Conservation (phyloP, 1,284 basidiomycete genomes). For the Trichosporon sp. region DNA sequence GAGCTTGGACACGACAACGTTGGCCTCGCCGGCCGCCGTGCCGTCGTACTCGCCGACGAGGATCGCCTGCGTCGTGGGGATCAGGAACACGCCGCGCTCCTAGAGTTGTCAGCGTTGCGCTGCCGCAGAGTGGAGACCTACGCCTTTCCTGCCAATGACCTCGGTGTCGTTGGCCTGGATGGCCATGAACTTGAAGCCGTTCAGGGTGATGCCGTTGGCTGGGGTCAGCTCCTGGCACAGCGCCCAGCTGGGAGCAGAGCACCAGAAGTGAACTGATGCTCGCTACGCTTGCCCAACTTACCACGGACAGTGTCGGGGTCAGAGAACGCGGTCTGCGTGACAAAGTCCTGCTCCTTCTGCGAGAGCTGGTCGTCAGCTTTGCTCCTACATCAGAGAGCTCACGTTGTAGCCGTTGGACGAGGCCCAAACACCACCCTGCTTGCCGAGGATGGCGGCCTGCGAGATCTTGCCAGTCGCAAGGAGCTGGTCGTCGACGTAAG, state of each 20-base stretch:
- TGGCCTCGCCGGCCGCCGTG: conserved; percentile 62
- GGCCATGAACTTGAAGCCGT: conserved; percentile 75
- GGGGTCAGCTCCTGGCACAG: conserved; percentile 4
- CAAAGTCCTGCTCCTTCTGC: conserved; percentile 66
- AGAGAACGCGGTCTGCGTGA: conserved; percentile 57
- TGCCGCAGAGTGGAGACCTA: too few relatives aligned
- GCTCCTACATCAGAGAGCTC: conserved; percentile 37
- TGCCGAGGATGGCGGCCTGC: conserved; percentile 80
- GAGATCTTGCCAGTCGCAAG: conserved; percentile 69
- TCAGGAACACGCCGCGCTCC: conserved; percentile 74
- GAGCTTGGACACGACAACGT: conserved; percentile 65
- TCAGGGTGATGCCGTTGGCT: conserved; percentile 64
- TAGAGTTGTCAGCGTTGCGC: conserved; percentile 48
- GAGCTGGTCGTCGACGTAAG: conserved; percentile 82
- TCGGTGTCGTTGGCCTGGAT: conserved; percentile 59
- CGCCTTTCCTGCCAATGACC: conserved; percentile 77
- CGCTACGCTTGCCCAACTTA: conserved; percentile 21
- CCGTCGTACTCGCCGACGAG: conserved; percentile 73
- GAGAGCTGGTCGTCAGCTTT: conserved; percentile 57
- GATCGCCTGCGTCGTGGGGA: conserved; percentile 84
- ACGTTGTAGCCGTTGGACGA: conserved; percentile 68
- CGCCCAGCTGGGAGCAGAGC: neutral
- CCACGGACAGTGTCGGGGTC: conserved; percentile 54
- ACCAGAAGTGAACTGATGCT: too few relatives aligned
- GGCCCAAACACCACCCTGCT: conserved; percentile 85